Conservation (phyloP, 495 filamentous ascomycete species). For the Apiosordaria backusii region DNA sequence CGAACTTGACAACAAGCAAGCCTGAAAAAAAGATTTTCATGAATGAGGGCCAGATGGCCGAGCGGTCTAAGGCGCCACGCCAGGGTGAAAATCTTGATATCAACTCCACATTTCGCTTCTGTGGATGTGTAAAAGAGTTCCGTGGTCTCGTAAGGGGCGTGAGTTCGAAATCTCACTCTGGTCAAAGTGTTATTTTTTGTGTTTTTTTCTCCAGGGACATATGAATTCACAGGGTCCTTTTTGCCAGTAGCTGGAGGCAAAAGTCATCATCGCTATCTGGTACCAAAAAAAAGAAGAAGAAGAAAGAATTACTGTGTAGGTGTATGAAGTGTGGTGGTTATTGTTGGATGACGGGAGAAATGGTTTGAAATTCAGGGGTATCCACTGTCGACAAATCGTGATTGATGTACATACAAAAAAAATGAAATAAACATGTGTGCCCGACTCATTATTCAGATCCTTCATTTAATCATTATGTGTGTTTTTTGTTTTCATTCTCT, state of each 20-base stretch:
- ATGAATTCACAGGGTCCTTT: too few relatives aligned
- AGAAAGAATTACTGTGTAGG: background rate
- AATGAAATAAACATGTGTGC: too few relatives aligned
- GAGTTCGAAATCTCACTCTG: background rate
- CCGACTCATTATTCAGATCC: background rate
- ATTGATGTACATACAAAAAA: background rate
- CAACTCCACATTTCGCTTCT: background rate
- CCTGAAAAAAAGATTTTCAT: background rate
- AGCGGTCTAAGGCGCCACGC: background rate
- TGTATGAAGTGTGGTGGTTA: background rate
- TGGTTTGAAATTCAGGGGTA: background rate
- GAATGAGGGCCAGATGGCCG: background rate
- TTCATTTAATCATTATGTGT: too few relatives aligned
- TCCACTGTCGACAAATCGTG: background rate
- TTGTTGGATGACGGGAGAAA: too few relatives aligned
- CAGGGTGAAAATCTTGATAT: background rate
- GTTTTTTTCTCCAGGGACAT: background rate
- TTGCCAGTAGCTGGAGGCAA: background rate
- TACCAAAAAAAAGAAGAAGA: too few relatives aligned
- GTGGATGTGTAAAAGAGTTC: background rate
- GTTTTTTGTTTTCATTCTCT: too few relatives aligned
- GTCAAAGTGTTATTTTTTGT: background rate
- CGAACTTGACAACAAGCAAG: too few relatives aligned
- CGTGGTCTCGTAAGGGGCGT: background rate
- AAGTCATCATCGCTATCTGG: too few relatives aligned